Conservation (phyloP, 345 rosid species). For the Noccaea caerulescens region DNA sequence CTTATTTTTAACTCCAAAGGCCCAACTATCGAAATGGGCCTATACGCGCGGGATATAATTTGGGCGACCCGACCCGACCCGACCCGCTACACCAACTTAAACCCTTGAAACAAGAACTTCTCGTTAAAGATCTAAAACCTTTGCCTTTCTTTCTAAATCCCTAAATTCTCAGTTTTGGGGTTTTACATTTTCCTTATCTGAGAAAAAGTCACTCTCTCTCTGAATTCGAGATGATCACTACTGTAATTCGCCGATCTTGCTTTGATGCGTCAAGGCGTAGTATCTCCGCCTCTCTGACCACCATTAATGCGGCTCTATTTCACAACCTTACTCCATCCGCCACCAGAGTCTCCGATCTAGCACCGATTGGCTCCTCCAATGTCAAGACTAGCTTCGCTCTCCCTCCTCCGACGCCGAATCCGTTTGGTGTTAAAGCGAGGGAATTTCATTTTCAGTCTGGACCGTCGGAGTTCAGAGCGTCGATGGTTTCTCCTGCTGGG, state of each 20-base stretch:
- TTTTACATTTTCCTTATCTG: constrained; percentile 19
- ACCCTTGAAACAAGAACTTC: background rate
- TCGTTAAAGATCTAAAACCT: constrained; percentile 19
- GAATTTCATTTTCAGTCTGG: constrained; percentile 60
- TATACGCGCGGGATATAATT: background rate
- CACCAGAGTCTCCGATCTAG: constrained; percentile 29
- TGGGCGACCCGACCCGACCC: constrained; percentile 11
- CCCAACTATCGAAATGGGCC: constrained; percentile 7
- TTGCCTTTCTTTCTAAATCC: constrained; percentile 38
- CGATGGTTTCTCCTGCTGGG: constrained; percentile 48
- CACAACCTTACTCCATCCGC: constrained; percentile 31
- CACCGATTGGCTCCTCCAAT: background rate
- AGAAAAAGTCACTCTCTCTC: background rate
- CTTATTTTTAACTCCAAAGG: background rate
- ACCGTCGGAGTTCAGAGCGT: constrained; percentile 39
- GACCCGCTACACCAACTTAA: background rate
- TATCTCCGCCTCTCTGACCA: constrained; percentile 23
- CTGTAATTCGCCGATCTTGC: constrained; percentile 37
- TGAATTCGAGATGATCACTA: constrained; percentile 37
- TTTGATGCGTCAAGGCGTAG: constrained; percentile 29
- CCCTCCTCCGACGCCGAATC: background rate
- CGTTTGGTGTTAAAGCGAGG: constrained; percentile 34
- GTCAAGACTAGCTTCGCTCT: background rate
- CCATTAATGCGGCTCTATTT: constrained; percentile 12
- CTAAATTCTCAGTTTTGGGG: constrained; percentile 35